phyloP scores from a whole-genome alignment of 2,329 filamentous ascomycete genomes.

The Curvularia sp. region DNA sequence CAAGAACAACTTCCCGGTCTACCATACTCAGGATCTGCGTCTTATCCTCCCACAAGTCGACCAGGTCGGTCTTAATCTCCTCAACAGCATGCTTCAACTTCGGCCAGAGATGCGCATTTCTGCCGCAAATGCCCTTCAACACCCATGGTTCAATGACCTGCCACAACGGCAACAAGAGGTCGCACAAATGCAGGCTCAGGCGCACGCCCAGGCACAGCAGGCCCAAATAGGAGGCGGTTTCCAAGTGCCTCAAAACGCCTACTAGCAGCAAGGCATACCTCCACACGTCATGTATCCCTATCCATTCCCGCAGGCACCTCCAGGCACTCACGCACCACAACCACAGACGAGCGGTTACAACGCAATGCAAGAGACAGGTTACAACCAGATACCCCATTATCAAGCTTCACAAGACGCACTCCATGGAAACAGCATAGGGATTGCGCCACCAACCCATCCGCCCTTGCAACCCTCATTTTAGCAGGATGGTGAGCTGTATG shows the following conservation, averaged over 20 bases:
- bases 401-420: constrained; percentile 3
- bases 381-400: neutral
- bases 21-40: constrained; percentile 87
- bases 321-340: neutral
- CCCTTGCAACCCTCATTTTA: neutral
- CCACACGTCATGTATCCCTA: neutral
- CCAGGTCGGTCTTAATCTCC: constrained; percentile 80
- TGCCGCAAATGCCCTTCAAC: constrained; percentile 82
- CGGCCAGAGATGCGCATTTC: constrained; percentile 90
- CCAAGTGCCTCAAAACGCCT: constrained; percentile 49
- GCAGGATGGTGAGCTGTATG: neutral
- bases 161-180: constrained; percentile 58
- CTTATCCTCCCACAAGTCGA: constrained; percentile 92
- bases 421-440: neutral
- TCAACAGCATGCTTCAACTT: constrained; percentile 90
- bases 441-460: neutral
- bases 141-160: constrained; percentile 89
- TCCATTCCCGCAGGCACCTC: neutral
- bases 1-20: constrained; percentile 93
- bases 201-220: constrained; percentile 47
- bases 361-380: neutral
- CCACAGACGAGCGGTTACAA: neutral
- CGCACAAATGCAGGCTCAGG: constrained; percentile 41
- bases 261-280: constrained; percentile 30
- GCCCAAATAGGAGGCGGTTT: constrained; percentile 50